phyloP scores from a whole-genome alignment of 768 basidiomycete genomes.

The Naganishia antarctica region DNA sequence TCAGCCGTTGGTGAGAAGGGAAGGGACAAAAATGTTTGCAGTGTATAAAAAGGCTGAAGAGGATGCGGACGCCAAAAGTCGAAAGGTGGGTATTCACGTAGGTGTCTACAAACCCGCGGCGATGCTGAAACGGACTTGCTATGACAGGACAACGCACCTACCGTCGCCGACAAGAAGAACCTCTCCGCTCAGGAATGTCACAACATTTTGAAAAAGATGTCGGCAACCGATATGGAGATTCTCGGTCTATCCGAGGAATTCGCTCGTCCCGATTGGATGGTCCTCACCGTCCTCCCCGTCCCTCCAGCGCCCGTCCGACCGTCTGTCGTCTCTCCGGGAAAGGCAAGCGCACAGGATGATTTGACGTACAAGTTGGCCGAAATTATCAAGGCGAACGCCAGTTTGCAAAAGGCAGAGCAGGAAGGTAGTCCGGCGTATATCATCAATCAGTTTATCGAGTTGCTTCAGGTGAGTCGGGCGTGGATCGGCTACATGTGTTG shows the following conservation, averaged over 20 bases:
- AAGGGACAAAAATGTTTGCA: constrained; percentile 87
- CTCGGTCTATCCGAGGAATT: constrained; percentile 93
- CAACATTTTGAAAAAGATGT: constrained; percentile 91
- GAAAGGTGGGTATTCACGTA: constrained; percentile 21
- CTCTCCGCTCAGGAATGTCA: constrained; percentile 85
- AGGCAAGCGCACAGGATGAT: constrained; percentile 92
- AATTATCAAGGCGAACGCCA: constrained; percentile 90
- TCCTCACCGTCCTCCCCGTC: constrained; percentile 92
- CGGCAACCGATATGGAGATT: constrained; percentile 76
- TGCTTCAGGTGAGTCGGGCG: constrained; percentile 73
- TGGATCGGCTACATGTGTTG: neutral
- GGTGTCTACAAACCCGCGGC: too few species aligned
- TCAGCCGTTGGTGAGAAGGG: constrained; percentile 86
- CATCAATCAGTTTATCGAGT: constrained; percentile 89
- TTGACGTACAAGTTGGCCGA: constrained; percentile 96
- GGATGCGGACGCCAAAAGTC: constrained; percentile 58
- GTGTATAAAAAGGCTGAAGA: constrained; percentile 94
- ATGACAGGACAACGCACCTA: constrained; percentile 38
- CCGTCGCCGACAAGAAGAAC: constrained; percentile 50
- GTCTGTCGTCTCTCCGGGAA: constrained; percentile 94
- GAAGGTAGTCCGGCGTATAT: constrained; percentile 96
- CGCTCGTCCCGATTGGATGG: constrained; percentile 99
- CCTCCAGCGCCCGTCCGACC: constrained; percentile 97
- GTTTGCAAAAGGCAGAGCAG: constrained; percentile 84
- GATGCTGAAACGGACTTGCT: constrained; percentile 28